Evolutionary conservation across 441 rosid species (phyloP), one percentile per base, ranked within the genome.

Genomic region (Kokia cookei): DNA sequence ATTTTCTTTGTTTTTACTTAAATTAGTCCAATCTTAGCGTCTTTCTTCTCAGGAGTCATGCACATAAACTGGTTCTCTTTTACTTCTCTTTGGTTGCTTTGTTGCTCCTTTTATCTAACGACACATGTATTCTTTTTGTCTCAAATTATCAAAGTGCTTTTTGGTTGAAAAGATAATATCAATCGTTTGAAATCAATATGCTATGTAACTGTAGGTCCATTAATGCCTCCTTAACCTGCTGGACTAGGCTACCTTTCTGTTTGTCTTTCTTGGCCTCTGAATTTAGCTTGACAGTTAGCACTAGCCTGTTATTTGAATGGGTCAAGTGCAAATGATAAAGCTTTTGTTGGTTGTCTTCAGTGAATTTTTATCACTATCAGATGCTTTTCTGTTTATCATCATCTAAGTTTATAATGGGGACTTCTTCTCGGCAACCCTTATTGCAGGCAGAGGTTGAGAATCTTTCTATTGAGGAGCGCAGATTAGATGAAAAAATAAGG

Each of bases 401-500:
- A 73, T 22, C 45, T 57, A 53, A 50, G 59, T 29, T 47, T 68
- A 6, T 61, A 90, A 87, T 63, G 58, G 48, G 10, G 15, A 35
- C 32, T 26, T 17, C 62, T 42, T 73, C 66, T 14, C 17, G 7
- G 65, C 50, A 15, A 62, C 17, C 71, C 69, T n/a, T 17, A 7
- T 61, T 71, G 79, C 89, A 91, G 98, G 93, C 91, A 65, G 97
- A 90, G 83, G 90, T 91, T 75, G 92, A 88, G 76, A 87, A 80
- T 83, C 98, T 93, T 68, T 78, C 85, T 65, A 77, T 82, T 60
- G 91, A 93, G 78, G 97, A 95, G 77, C 87, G 69, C 69, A 77
- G 84, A 78, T 76, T 93, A 65, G 98, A 93, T 89, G 91, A 88
- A 69, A 92, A 82, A 67, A 93, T 89, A 83, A 92, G 98, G 99